These are phyloP conservation scores for Actinomortierella ambigua DNA, from an alignment of 371 early-diverging fungal species.

Conservation along the genomic window DNA sequence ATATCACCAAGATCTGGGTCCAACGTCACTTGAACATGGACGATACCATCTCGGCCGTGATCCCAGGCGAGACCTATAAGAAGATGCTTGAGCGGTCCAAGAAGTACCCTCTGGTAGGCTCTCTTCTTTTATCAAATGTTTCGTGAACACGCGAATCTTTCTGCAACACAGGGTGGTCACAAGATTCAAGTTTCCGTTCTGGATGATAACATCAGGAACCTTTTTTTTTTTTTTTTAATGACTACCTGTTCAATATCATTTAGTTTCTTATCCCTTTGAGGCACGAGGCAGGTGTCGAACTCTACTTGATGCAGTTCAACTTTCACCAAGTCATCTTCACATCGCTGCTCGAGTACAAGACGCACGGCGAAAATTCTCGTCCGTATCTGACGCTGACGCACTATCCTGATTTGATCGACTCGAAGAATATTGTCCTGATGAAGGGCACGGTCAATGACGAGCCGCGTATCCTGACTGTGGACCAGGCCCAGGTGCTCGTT, in stretches of 20 bases:
- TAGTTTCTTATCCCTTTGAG: slow-evolving; percentile 91
- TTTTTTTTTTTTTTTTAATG: not conserved
- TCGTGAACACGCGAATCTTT: not conserved
- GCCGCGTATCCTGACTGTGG: slow-evolving; percentile 61
- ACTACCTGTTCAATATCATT: not conserved
- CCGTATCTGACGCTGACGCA: slow-evolving; percentile 88
- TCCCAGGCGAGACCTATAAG: slow-evolving; percentile 76
- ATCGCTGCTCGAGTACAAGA: slow-evolving; percentile 89
- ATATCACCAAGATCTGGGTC: slow-evolving; percentile 84
- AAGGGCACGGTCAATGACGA: slow-evolving; percentile 76
- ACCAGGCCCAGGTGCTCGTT: slow-evolving; percentile 84
- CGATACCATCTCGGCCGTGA: slow-evolving; percentile 76
- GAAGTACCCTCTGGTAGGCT: slow-evolving; percentile 75
- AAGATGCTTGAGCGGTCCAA: slow-evolving; percentile 65
- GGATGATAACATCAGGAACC: not conserved
- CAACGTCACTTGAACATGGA: slow-evolving; percentile 71
- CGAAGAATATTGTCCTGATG: slow-evolving; percentile 91
- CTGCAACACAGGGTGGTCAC: not conserved
- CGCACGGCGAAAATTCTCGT: slow-evolving; percentile 76
- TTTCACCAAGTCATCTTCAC: slow-evolving; percentile 88
- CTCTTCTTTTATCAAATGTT: not conserved
- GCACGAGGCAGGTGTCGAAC: slow-evolving; percentile 83
- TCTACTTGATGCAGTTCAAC: slow-evolving; percentile 84
- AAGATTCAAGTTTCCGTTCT: not conserved
- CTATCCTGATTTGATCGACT: slow-evolving; percentile 82